Percentiles rank a stretch among this genome's conserved stretches.
Evolutionary conservation across 2,329 filamentous ascomycete species (phyloP).

Genomic region (Colletotrichum sp.): DNA sequence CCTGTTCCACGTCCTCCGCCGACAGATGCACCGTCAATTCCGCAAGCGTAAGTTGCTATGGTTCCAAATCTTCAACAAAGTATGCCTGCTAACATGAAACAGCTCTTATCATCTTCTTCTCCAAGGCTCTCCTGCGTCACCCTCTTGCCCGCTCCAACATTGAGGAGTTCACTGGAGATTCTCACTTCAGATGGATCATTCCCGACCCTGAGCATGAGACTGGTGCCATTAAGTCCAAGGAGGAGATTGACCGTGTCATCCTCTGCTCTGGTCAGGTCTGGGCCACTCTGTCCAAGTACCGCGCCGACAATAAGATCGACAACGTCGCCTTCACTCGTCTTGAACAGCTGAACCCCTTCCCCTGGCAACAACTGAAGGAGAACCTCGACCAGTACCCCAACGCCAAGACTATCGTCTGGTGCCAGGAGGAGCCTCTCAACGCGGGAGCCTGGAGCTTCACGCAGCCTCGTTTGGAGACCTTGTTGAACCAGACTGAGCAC

Average conservation of each 20-base stretch:
- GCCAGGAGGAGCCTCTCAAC: conserved; percentile 96
- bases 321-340: conserved; percentile 94
- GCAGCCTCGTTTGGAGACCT: conserved; percentile 96
- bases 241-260: conserved; percentile 92
- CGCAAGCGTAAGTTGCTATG: conserved; percentile 79
- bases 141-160: conserved; percentile 88
- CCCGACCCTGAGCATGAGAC: conserved; percentile 84
- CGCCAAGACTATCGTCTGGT: conserved; percentile 96
- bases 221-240: conserved; percentile 75
- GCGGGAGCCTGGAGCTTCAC: conserved; percentile 96
- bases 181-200: conserved; percentile 97
- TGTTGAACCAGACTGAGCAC: conserved; percentile 90
- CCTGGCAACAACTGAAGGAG: conserved; percentile 94
- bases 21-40: conserved; percentile 99
- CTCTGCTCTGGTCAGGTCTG: conserved; percentile 96
- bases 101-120: conserved; percentile 98
- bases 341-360: conserved; percentile 98
- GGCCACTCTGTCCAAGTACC: conserved; percentile 88
- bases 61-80: conserved; percentile 24
- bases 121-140: conserved; percentile 93
- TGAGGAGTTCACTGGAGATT: conserved; percentile 89
- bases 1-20: conserved; percentile 92
- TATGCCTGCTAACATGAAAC: conserved; percentile 27
- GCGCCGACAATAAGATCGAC: conserved; percentile 83
- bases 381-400: conserved; percentile 98